A percentile compares a stretch with the other conserved stretches of the same genome.
phyloP scores from a whole-genome alignment of 257 asterid genomes.

The Catharanthus roseus region DNA sequence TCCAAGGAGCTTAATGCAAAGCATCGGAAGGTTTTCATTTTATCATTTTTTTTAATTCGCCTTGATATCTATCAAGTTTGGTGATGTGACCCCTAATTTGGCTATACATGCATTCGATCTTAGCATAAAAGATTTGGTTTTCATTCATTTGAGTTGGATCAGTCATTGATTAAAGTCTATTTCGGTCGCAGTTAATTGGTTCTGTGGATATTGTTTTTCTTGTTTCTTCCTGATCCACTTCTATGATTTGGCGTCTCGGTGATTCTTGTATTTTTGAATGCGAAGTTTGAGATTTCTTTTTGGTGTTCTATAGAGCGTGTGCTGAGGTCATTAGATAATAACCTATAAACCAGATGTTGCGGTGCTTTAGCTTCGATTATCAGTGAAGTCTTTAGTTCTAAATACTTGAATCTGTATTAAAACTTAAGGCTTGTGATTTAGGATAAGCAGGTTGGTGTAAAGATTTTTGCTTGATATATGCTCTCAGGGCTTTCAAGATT shows the following conservation, averaged over 20 bases:
- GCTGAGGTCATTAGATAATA: not conserved
- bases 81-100: slow-evolving; percentile 3
- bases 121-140: not conserved
- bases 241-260: not conserved
- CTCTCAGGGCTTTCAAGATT: not conserved
- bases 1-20: slow-evolving; percentile 93
- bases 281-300: not conserved
- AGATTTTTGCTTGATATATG: not conserved
- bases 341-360: not conserved
- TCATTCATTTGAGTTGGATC: not conserved
- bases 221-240: not conserved
- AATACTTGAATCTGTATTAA: not conserved
- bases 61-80: not conserved
- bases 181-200: not conserved
- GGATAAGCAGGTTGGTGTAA: not conserved
- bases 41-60: not conserved
- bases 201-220: not conserved
- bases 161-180: not conserved
- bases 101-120: slow-evolving; percentile 1
- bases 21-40: slow-evolving; percentile 72
- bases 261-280: not conserved
- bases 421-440: not conserved
- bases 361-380: not conserved
- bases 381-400: not conserved
- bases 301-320: not conserved